Conservation (phyloP, 305 asterid species). For the Fraxinus sp. region DNA sequence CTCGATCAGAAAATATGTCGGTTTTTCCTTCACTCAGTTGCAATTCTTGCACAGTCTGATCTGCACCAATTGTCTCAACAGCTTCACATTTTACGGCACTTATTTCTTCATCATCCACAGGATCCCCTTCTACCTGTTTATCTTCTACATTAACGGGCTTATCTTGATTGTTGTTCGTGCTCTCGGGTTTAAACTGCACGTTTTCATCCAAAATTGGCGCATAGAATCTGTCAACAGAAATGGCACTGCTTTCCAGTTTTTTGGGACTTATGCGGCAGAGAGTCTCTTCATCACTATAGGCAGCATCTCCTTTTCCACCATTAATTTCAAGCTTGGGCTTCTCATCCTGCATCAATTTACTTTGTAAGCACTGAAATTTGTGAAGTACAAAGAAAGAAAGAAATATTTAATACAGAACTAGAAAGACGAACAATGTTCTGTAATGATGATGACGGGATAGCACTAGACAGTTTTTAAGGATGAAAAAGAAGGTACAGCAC, state of each 20-base stretch:
- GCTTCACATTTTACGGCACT: background rate
- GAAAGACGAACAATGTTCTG: background rate
- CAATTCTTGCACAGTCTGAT: background rate
- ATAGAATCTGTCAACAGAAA: constrained; percentile 18
- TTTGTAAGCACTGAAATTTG: background rate
- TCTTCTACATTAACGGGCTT: constrained; percentile 8
- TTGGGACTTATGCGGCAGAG: background rate
- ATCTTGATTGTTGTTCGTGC: background rate
- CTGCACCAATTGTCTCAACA: background rate
- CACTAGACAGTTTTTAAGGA: background rate
- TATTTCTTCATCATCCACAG: constrained; percentile 18
- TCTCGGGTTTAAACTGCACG: constrained; percentile 12
- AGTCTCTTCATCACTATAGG: constrained; percentile 16
- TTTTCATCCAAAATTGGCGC: constrained; percentile 15
- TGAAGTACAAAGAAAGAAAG: background rate
- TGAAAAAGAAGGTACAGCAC: background rate
- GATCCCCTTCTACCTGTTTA: constrained; percentile 15
- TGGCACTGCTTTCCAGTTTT: constrained; percentile 12
- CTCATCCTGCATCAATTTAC: constrained; percentile 41
- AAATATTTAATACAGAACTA: background rate
- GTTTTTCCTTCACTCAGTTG: constrained; percentile 13
- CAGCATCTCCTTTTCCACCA: constrained; percentile 19
- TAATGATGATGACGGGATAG: background rate
- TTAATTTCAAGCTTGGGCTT: constrained; percentile 21
- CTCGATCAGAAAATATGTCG: constrained; percentile 21